Base-by-base conservation (phyloP, 2,329 filamentous ascomycete genomes). In the Lithohypha guttulata region DNA sequence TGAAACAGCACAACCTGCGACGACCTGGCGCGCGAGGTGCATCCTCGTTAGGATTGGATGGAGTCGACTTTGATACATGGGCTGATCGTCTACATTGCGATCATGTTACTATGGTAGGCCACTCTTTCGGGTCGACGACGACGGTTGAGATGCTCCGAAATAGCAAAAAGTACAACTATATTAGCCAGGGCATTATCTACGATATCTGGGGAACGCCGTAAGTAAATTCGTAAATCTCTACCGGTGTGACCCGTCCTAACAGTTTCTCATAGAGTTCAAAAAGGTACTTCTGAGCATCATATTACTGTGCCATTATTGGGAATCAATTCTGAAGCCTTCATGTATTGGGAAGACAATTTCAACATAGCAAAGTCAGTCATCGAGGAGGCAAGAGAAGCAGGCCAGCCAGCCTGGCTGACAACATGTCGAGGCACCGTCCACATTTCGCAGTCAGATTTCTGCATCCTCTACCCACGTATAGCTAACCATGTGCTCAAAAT, bases 271-370 rank as follows among this genome's bases (percentile, higher is more conserved):
- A n/a, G n/a, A n/a, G 41, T 50, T 17, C 35, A 39, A 15, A 38
- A 43, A 4, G 36, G 61, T 49, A 60, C 65, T 13, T 58, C 62
- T 1, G 50, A 62, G 3, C 61, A 70, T 41, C 61, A 64, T 11
- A 67, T 71, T 30, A 59, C 62, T 25, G 64, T 69, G 9, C 77
- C 77, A 4, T 52, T 81, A 6, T 63, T 82, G 4, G 72, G 71
- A 2, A 75, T 82, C 52, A 79, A 78, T 34, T 74, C 69, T 4
- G 78, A 82, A 55, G 77, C 75, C 0, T 81, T 81, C 59, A 79
- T 79, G 65, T 77, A 81, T 57, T 81, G 77, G 77, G 66, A 71
- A 15, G 63, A 67, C 2, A 82, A 81, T 44, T 79, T 78, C 51
- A 59, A 73, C 27, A 65, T 70, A 23, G 65, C 80, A 7, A 64